Evolutionary conservation across 1,284 basidiomycete species (phyloP), one percentile per base, ranked within the genome.

Genomic region (Leccinum huronense): DNA sequence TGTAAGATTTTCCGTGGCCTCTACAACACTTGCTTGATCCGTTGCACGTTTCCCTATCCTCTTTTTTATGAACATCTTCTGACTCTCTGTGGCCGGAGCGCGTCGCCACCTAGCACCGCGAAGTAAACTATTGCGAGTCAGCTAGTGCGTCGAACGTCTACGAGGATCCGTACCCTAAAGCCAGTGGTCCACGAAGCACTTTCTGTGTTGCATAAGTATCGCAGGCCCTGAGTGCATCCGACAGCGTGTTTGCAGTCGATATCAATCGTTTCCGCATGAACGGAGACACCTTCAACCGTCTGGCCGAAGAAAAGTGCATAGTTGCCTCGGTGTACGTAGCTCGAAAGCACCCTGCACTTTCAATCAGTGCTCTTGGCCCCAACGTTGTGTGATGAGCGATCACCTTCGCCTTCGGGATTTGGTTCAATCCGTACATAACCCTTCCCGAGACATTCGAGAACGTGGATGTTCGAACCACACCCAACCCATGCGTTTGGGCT

Each of bases 361-460:
- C 11, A 16, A 38, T 68, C 11, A 71, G 64, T 23, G 36, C 59
- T 53, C 27, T 57, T 19, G 31, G 16, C 16, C 16, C 16, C 13
- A 34, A 19, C 11, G 60, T 33, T 34, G 16, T 38, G 14, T 19
- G 61, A 55, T 45, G 38, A 38, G 27, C 34, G 30, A 62, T 55
- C 45, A 73, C 79, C 74, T 75, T 82, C 76, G 66, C 78, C 70
- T 70, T 70, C 71, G 68, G 79, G 54, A 51, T 71, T 68, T 11
- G 79, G 83, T 65, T 90, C 85, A 14, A 98, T 82, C 27, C 88
- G 86, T 62, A 97, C 80, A 71, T 85, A 86, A 0, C 95, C 94
- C 64, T 83, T 84, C 4, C 86, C 87, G 19, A 95, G 76, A 64
- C 92, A 87, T 68, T 95, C 91, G 1, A 98, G 80, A 9, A 97